phyloP scores from a whole-genome alignment of 371 early-diverging fungal species.

The Syncephalis fuscata region DNA sequence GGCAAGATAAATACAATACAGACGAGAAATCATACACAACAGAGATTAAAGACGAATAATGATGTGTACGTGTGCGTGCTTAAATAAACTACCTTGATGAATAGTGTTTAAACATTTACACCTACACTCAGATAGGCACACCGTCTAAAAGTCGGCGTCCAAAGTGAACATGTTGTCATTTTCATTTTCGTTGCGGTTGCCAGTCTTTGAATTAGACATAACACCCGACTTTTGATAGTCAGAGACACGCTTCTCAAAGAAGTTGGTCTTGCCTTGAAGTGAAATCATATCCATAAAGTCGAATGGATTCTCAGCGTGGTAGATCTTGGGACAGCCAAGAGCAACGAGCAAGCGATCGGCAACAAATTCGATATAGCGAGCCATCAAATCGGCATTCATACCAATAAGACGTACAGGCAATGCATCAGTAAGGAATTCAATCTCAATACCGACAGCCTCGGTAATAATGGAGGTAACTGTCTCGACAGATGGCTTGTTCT shows the following conservation, averaged over 20 bases:
- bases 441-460: constrained; percentile 94
- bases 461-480: constrained; percentile 66
- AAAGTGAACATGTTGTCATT: constrained; percentile 62
- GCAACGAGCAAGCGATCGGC: constrained; percentile 93
- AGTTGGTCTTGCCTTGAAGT: constrained; percentile 99
- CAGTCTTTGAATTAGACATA: constrained; percentile 26
- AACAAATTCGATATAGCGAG: constrained; percentile 98
- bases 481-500: constrained; percentile 57
- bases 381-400: constrained; percentile 96
- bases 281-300: constrained; percentile 99
- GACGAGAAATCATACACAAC: no score
- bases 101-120: no score
- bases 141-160: constrained; percentile 65
- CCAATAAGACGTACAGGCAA: constrained; percentile 95
- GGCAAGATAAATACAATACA: no score
- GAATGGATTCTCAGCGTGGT: constrained; percentile 92
- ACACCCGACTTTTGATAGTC: constrained; percentile 98
- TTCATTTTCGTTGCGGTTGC: constrained; percentile 11
- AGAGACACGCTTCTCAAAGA: constrained; percentile 98
- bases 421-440: constrained; percentile 92
- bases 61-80: no score
- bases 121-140: no score
- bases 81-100: no score
- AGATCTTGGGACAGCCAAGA: constrained; percentile 82
- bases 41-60: no score